Conservation (phyloP, 148 eudicot species). For the Silene conica region DNA sequence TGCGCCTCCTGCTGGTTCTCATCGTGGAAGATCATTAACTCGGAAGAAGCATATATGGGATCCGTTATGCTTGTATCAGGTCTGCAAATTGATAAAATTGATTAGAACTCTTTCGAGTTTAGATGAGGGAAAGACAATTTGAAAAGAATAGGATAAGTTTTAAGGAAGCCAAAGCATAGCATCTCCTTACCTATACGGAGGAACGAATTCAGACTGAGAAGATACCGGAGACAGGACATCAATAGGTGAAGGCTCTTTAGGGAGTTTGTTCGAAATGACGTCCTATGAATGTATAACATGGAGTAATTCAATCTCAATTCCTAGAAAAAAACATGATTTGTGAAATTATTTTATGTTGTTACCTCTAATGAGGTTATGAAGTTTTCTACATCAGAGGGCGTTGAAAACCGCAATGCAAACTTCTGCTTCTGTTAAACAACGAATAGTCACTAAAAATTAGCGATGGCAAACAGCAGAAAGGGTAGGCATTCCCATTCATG, state of each 20-base stretch:
- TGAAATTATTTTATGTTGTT: neutral
- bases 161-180: neutral
- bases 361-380: slow-evolving; percentile 62
- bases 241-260: slow-evolving; percentile 14
- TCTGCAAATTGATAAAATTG: slow-evolving; percentile 35
- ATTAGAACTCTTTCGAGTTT: neutral
- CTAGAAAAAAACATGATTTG: neutral
- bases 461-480: neutral
- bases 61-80: slow-evolving; percentile 31
- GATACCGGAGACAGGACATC: slow-evolving; percentile 37
- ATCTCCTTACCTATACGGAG: slow-evolving; percentile 3
- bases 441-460: neutral
- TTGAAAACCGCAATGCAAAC: slow-evolving; percentile 63
- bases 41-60: slow-evolving; percentile 26
- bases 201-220: slow-evolving; percentile 49
- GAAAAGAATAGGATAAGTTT: neutral
- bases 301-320: neutral
- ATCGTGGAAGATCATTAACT: slow-evolving; percentile 18
- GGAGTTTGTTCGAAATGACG: slow-evolving; percentile 30
- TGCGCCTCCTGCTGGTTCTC: slow-evolving; percentile 32
- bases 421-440: slow-evolving; percentile 65
- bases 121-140: neutral
- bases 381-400: slow-evolving; percentile 32
- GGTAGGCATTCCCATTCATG: neutral
- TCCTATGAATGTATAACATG: slow-evolving; percentile 30